A percentile compares a stretch with the other conserved stretches of the same genome.
These are phyloP conservation scores for Salpingoeca rosetta DNA, from an alignment of 78 protist genomes.

Conservation along the genomic window DNA sequence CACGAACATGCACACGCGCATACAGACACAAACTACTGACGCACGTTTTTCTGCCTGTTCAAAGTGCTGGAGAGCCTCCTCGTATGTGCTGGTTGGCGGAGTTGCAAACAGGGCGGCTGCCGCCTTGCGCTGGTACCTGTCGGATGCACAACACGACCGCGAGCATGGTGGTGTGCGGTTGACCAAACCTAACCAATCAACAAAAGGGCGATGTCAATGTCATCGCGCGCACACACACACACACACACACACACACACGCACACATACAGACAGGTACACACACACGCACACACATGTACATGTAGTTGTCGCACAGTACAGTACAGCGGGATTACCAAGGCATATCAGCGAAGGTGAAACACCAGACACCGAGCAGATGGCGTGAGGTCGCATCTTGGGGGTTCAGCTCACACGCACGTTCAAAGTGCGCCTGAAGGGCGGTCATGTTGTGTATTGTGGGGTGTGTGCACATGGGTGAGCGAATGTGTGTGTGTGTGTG, in stretches of 20 bases:
- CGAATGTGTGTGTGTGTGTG: background rate
- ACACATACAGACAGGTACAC: background rate
- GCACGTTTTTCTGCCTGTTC: constrained; percentile 13
- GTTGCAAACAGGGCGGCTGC: constrained; percentile 38
- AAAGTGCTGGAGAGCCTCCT: constrained; percentile 23
- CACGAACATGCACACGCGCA: too few species aligned
- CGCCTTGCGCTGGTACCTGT: background rate
- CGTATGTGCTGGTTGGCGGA: constrained; percentile 27
- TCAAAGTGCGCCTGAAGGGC: constrained; percentile 18
- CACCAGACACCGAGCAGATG: constrained; percentile 36
- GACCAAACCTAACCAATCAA: too few species aligned
- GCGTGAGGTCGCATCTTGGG: constrained; percentile 17
- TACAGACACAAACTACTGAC: too few species aligned
- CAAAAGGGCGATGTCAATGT: background rate
- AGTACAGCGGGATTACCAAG: constrained; percentile 7
- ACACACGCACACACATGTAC: background rate
- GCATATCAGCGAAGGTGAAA: constrained; percentile 21
- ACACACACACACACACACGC: background rate
- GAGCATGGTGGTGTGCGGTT: too few species aligned
- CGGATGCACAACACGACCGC: background rate
- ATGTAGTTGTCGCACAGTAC: background rate
- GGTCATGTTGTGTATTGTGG: constrained; percentile 9
- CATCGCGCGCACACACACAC: background rate
- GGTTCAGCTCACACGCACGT: constrained; percentile 7
- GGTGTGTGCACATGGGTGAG: background rate